Evolutionary conservation across 176 grass and related monocot genomes (phyloP), one percentile per base, ranked within the genome.

Genomic region (Elymus sibiricus): DNA sequence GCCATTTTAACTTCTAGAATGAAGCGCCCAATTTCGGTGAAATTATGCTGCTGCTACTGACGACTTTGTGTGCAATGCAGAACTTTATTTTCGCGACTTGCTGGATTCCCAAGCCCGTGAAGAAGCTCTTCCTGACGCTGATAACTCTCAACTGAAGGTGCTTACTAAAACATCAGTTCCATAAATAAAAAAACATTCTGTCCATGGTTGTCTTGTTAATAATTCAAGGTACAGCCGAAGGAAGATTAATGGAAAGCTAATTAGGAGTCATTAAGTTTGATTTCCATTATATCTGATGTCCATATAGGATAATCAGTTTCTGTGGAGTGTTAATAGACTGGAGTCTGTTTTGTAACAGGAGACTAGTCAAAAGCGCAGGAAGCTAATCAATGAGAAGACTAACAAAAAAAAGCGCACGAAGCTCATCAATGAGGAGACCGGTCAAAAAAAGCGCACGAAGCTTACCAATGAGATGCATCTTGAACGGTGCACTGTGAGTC

Each of bases 221-320:
- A 63, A 49, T 78, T 19, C 32, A 76, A 89, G 92, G 44, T 26
- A 77, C 88, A 84, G 10, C 31, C 2, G 0, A 70, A 39, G 10
- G 67, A 39, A 22, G 34, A 17, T 55, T 58, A 58, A 19, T 9
- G 21, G 55, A 22, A 22, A 22, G 7, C 0, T 58, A 58, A 58
- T 58, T 58, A 58, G 55, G 55, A 58, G 22, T 9, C 22, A 9
- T 22, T 0, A 58, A 22, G 15, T 34, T 67, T 67, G 2, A 15
- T 67, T 67, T 67, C 64, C 7, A 19, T 32, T 6, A 66, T 66
- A 66, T 35, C 10, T 67, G 5, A 55, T 40, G 39, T 66, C 35
- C 67, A 24, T 70, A 17, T 29, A 49, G 11, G 12, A 58, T 25
- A 12, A 86, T 79, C 7, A 24, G 39, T 55, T 72, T 60, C 38